Evolutionary conservation across 208 protist genomes (phyloP), one percentile per base, ranked within the genome.

Genomic region (Crithidia thermophila): DNA sequence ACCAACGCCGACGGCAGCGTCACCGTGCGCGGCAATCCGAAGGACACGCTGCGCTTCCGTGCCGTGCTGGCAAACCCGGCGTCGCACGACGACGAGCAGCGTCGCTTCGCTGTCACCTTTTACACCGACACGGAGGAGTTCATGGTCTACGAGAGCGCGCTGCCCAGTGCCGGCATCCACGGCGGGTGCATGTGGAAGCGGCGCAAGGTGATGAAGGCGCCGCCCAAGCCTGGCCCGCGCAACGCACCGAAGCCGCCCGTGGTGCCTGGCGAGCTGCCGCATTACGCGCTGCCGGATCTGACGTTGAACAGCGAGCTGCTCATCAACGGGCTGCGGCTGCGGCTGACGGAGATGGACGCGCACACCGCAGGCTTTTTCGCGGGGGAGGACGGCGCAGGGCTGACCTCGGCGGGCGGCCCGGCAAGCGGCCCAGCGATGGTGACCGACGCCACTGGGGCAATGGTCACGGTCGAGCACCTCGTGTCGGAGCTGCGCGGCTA

Each of bases 121-220:
- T 91, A 94, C 84, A 91, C 87, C 16, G 89, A 93, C 10, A 94
- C 97, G 63, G 81, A 95, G 56, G 95, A 97, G 72, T 64, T 96
- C 23, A 85, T 83, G 69, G 75, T 96, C 68, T 76, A 88, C 67
- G 91, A 96, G 68, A 84, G 79, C 18, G 58, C 69, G 18, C 42
- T 82, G 10, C 74, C 75, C 49, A 94, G 89, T 51, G 79, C 80
- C 16, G 94, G 94, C 42, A 83, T 88, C 49, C 46, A 77, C 33
- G 91, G 89, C 46, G 94, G 95, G 36, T 94, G 87, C 50, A 84
- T 98, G 57, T 70, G 93, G 55, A 78, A 93, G 72, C 79, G 88
- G 31, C 63, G 66, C 23, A 81, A 79, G 28, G 53, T 97, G 51
- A 79, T 71, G 45, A 94, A 94, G 69, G 74, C 75, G 16, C 65